Evolutionary conservation across 1,284 basidiomycete species (phyloP).

Genomic region (Cystobasidium pallidum): DNA sequence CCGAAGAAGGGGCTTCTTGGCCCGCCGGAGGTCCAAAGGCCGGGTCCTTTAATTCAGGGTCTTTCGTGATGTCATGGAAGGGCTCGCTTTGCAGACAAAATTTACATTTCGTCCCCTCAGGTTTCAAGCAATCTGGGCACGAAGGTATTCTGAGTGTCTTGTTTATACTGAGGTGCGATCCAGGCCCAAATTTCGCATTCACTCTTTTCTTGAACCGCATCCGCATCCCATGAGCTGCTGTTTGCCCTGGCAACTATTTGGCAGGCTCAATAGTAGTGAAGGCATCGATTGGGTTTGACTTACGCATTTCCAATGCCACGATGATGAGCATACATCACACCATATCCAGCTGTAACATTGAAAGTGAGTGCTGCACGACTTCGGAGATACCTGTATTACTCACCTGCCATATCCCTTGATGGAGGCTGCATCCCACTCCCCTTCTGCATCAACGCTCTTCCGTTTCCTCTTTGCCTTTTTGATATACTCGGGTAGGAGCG

Average conservation of each 20-base stretch:
- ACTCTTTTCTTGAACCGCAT: slow-evolving; percentile 24
- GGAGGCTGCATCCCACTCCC: slow-evolving; percentile 20
- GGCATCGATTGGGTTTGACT: background rate
- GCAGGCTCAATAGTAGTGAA: too few species aligned
- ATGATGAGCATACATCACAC: slow-evolving; percentile 25
- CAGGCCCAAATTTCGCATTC: slow-evolving; percentile 4
- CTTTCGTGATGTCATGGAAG: slow-evolving; percentile 4
- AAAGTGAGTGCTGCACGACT: background rate
- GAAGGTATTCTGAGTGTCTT: slow-evolving; percentile 45
- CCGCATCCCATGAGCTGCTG: background rate
- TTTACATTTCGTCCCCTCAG: slow-evolving; percentile 47
- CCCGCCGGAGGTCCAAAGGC: background rate
- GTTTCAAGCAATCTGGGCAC: slow-evolving; percentile 50
- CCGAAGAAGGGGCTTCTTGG: slow-evolving; percentile 40
- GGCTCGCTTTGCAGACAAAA: slow-evolving; percentile 41
- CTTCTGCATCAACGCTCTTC: slow-evolving; percentile 2
- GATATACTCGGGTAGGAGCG: slow-evolving; percentile 26
- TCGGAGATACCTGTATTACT: background rate
- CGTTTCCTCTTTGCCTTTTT: slow-evolving; percentile 33
- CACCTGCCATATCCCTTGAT: slow-evolving; percentile 28
- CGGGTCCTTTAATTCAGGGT: background rate
- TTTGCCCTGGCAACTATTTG: slow-evolving; percentile 1
- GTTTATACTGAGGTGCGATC: slow-evolving; percentile 43
- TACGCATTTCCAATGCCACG: slow-evolving; percentile 41
- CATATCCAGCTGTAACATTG: slow-evolving; percentile 19